Evolutionary conservation across 306 rosid species (phyloP).

Genomic region (Argentina anserina): DNA sequence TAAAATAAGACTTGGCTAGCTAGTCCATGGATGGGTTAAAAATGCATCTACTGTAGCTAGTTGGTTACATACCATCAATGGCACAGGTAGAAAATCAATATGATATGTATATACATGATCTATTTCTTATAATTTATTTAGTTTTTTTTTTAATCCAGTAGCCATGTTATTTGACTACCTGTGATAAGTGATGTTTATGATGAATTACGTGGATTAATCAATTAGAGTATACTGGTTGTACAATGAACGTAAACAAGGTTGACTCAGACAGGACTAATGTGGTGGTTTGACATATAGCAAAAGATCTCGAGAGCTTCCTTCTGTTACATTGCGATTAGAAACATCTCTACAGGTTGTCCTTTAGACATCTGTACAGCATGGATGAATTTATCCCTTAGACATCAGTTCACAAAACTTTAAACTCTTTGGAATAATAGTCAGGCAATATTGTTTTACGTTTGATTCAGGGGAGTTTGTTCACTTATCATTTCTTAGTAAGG

Average conservation of each 20-base stretch:
- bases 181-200: background rate
- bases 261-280: background rate
- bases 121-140: too few species aligned
- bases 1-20: too few species aligned
- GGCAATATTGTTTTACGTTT: background rate
- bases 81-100: too few species aligned
- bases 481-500: background rate
- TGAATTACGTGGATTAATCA: too few species aligned
- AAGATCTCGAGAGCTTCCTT: background rate
- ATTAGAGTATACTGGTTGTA: background rate
- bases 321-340: background rate
- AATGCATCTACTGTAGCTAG: too few species aligned
- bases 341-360: background rate
- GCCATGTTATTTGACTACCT: background rate
- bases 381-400: background rate
- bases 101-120: too few species aligned
- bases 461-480: background rate
- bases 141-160: too few species aligned
- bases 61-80: too few species aligned
- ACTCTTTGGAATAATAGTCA: background rate
- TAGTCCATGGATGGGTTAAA: too few species aligned
- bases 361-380: background rate
- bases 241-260: background rate
- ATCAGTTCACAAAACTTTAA: too few species aligned
- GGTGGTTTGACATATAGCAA: background rate